A percentile compares a stretch with the other conserved stretches of the same genome.
phyloP scores from a whole-genome alignment of 129 eudicot species.

The Pseudognaphalium luteoalbum region DNA sequence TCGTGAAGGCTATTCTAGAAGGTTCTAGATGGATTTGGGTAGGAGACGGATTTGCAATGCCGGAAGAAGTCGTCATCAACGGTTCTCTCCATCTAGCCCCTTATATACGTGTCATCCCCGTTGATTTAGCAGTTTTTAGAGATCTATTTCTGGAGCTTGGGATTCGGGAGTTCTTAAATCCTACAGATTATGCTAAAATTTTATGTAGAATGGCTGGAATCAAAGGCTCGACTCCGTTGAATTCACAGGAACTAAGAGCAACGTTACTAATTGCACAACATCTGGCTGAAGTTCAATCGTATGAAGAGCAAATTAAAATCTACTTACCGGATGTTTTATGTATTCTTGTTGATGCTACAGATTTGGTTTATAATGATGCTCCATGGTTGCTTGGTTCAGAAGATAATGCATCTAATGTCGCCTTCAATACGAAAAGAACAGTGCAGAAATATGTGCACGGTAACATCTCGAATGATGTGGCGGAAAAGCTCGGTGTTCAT shows the following conservation, averaged over 20 bases:
- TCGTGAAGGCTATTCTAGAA: constrained; percentile 95
- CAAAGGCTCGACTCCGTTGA: constrained; percentile 67
- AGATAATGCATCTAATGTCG: constrained; percentile 46
- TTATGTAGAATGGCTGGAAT: constrained; percentile 72
- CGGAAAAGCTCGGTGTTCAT: constrained; percentile 94
- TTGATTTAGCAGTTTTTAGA: constrained; percentile 89
- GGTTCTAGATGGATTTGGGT: constrained; percentile 99
- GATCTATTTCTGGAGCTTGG: constrained; percentile 87
- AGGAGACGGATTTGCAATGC: constrained; percentile 96
- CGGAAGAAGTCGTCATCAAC: constrained; percentile 89
- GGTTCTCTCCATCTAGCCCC: constrained; percentile 98
- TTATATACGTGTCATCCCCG: constrained; percentile 89
- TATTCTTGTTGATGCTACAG: constrained; percentile 64
- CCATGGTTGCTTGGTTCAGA: constrained; percentile 98
- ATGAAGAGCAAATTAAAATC: constrained; percentile 59
- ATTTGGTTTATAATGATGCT: constrained; percentile 94
- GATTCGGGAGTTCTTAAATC: constrained; percentile 67
- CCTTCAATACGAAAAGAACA: constrained; percentile 57
- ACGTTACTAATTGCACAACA: constrained; percentile 85
- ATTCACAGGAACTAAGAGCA: constrained; percentile 76
- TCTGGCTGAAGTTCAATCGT: constrained; percentile 76
- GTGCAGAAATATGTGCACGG: constrained; percentile 91
- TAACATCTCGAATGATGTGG: constrained; percentile 94
- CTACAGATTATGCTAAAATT: constrained; percentile 76
- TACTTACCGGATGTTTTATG: constrained; percentile 87